A percentile compares a stretch with the other conserved stretches of the same genome.
These are phyloP conservation scores for Beauveria sp. DNA, from an alignment of 2,329 filamentous ascomycete genomes.

Conservation along the genomic window DNA sequence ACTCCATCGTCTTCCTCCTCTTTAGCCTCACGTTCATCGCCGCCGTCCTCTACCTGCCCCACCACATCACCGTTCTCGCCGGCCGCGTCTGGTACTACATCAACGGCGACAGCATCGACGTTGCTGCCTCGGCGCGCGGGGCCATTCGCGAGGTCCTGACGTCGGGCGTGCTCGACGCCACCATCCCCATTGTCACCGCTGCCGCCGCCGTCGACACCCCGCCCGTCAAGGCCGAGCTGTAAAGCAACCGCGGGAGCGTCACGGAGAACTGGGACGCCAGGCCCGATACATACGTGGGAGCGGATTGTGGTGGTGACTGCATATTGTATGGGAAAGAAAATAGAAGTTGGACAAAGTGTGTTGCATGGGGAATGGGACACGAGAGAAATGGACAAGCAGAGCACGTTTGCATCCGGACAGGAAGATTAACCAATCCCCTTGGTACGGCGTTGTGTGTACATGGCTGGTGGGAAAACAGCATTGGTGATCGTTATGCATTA, in stretches of 20 bases:
- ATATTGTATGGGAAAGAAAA: too few species aligned
- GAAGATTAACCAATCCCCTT: neutral
- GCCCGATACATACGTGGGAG: too few species aligned
- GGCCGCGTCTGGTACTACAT: constrained; percentile 92
- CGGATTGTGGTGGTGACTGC: too few species aligned
- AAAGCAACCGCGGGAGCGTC: neutral
- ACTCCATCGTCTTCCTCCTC: constrained; percentile 86
- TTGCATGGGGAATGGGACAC: neutral
- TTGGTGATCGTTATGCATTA: constrained; percentile 1
- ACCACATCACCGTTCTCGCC: constrained; percentile 76
- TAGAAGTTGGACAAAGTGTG: too few species aligned
- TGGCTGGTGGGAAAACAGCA: neutral
- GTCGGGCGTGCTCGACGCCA: constrained; percentile 21
- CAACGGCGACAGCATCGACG: constrained; percentile 64
- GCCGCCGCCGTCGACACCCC: constrained; percentile 19
- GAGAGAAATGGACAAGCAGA: neutral
- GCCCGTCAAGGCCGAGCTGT: constrained; percentile 28
- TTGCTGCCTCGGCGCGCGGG: constrained; percentile 28
- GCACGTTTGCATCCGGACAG: neutral
- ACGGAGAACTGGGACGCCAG: too few species aligned
- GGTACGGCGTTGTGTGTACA: neutral
- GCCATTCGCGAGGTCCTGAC: constrained; percentile 20
- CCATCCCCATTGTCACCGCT: constrained; percentile 19
- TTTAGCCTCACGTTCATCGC: constrained; percentile 80
- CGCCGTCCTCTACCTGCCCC: constrained; percentile 83